Evolutionary conservation across 176 grass and related monocot species (phyloP), one percentile per base, ranked within the genome.

Genomic region (Cenchrus fungigraminus): DNA sequence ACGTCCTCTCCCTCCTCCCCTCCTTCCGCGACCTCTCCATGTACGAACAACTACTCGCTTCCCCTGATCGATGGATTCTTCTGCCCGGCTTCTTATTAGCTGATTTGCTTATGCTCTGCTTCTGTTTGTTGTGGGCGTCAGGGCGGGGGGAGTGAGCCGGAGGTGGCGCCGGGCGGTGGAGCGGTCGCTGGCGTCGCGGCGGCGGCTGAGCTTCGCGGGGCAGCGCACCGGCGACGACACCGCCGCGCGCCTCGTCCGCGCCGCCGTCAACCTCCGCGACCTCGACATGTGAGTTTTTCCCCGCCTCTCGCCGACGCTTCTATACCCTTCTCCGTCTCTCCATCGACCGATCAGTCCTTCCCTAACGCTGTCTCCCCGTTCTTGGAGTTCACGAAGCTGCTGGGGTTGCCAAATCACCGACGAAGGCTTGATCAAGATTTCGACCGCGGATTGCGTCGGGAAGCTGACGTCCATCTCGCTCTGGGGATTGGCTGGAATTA

Each of bases 401-500:
- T 95, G 93, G 93, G 92, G 89, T 12, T 95, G 91, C 84, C 89
- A 90, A 56, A 93, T 98, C 28, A 95, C 89, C 44, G 95, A 95
- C 72, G 46, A 88, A 64, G 95, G 95, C 12, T 42, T 98, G 74
- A 84, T 89, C 50, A 90, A 90, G 81, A 98, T 98, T 74, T 88
- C 95, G 8, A 65, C 88, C 3, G 93, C 93, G 14, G 89, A 85
- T 13, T 98, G 92, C 68, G 50, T 98, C 34, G 65, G 50, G 20
- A 98, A 98, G 25, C 63, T 95, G 19, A 85, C 87, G 34, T 98
- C 95, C 73, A 85, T 98, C 69, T 93, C 95, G 20, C 80, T 98
- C 50, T 98, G 95, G 95, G 93, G 95, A 60, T 60, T 98, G 80
- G 93, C 92, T 53, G 93, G 95, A 58, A 98, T 98, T 66, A 95